Conservation (phyloP, 116 monocot genomes). For the Iris pallida region DNA sequence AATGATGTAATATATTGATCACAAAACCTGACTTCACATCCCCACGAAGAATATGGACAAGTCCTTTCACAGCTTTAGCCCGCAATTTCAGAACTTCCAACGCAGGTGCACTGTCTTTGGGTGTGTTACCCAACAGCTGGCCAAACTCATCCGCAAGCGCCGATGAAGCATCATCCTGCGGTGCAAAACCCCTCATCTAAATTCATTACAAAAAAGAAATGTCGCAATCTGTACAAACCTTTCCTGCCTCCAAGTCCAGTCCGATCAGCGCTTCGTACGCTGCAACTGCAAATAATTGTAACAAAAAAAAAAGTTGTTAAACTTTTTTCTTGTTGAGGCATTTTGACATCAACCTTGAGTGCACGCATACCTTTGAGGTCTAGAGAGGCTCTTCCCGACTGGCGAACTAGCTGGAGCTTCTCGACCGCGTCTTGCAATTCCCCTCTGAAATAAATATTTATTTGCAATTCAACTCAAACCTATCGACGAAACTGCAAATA, state of each 20-base stretch:
- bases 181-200: conserved; percentile 20
- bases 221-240: conserved; percentile 36
- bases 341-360: background rate
- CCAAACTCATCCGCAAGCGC: conserved; percentile 53
- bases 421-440: conserved; percentile 58
- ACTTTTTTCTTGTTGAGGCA: background rate
- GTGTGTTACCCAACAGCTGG: conserved; percentile 25
- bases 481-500: background rate
- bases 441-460: conserved; percentile 40
- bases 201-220: conserved; percentile 10
- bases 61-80: conserved; percentile 57
- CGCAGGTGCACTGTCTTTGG: conserved; percentile 8
- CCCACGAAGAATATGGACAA: conserved; percentile 60
- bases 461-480: background rate
- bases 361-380: conserved; percentile 40
- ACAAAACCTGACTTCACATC: conserved; percentile 57
- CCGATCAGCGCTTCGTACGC: conserved; percentile 69
- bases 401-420: conserved; percentile 61
- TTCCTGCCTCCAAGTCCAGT: conserved; percentile 57
- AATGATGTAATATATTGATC: background rate
- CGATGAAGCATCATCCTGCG: conserved; percentile 48
- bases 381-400: conserved; percentile 31
- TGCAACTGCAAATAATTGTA: conserved; percentile 57
- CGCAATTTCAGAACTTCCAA: conserved; percentile 23
- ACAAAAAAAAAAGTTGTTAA: background rate